Evolutionary conservation across 2,329 filamentous ascomycete species (phyloP).

Genomic region (Trichoderma afroharzianum): DNA sequence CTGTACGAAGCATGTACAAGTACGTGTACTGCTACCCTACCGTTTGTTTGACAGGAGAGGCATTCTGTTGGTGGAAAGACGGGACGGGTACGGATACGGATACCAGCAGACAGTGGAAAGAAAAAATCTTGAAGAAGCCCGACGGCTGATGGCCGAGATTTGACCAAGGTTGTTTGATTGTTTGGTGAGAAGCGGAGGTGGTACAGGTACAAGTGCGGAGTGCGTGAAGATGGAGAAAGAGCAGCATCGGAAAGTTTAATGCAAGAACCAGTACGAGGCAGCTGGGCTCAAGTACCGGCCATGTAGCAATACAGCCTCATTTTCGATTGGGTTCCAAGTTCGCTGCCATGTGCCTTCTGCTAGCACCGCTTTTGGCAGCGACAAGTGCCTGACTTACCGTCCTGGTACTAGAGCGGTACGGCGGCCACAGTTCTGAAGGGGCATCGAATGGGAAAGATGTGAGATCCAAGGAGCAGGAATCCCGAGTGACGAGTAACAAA

Average conservation of each 20-base stretch:
- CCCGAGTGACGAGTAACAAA: neutral
- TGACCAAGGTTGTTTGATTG: neutral
- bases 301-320: neutral
- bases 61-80: neutral
- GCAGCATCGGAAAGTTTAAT: slow-evolving; percentile 10
- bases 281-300: neutral
- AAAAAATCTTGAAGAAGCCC: neutral
- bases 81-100: neutral
- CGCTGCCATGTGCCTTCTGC: neutral
- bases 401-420: neutral
- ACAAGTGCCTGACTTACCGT: neutral
- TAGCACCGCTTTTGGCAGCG: neutral
- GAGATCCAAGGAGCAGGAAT: neutral
- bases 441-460: neutral
- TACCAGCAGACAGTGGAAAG: neutral
- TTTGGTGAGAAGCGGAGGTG: neutral
- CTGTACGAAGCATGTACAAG: neutral
- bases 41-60: neutral
- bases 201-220: neutral
- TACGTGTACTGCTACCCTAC: neutral
- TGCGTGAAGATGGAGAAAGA: neutral
- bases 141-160: neutral
- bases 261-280: neutral
- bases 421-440: neutral
- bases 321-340: neutral